These are phyloP conservation scores for Combretum micranthum DNA, from an alignment of 345 rosid species.

Conservation along the genomic window DNA sequence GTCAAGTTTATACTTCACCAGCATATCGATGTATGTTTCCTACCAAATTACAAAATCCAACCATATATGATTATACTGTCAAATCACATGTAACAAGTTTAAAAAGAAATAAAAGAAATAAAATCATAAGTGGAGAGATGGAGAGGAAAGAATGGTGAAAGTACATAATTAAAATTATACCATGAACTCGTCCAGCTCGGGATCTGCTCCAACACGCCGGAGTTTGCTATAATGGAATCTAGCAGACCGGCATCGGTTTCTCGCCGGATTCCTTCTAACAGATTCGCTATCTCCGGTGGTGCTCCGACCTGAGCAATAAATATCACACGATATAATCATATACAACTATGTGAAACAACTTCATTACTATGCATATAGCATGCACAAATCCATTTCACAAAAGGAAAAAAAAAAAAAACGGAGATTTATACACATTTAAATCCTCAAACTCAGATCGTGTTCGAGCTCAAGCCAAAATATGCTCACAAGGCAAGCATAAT, in stretches of 20 bases:
- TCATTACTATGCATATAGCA: too few species aligned
- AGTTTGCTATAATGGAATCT: too few species aligned
- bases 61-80: neutral
- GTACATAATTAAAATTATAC: constrained; percentile 25
- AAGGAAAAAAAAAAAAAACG: too few species aligned
- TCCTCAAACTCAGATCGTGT: too few species aligned
- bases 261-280: constrained; percentile 59
- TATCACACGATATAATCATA: too few species aligned
- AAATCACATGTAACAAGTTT: neutral
- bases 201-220: constrained; percentile 37
- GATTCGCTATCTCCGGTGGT: constrained; percentile 63
- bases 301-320: constrained; percentile 63
- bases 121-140: neutral
- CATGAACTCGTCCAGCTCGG: constrained; percentile 98
- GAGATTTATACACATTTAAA: too few species aligned
- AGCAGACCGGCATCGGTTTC: constrained; percentile 23
- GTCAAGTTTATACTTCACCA: constrained; percentile 78
- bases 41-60: constrained; percentile 5
- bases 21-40: constrained; percentile 73
- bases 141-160: neutral
- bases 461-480: too few species aligned
- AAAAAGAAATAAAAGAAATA: neutral
- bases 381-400: too few species aligned
- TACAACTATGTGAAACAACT: too few species aligned
- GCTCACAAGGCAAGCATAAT: too few species aligned